Evolutionary conservation across 306 rosid genomes (phyloP).

Genomic region (Citrullus amarus): DNA sequence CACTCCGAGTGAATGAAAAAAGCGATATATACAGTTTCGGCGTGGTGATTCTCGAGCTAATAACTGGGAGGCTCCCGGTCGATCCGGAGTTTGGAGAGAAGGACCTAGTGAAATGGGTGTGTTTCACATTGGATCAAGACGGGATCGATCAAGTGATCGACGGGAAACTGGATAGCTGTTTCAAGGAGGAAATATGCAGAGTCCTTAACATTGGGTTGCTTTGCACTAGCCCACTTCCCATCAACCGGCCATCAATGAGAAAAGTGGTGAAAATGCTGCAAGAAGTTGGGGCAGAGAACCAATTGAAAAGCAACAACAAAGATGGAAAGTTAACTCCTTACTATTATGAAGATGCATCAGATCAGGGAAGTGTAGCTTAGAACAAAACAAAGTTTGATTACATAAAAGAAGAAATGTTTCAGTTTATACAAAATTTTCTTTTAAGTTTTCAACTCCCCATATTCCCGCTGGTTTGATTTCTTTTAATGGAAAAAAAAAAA

Average conservation of each 20-base stretch:
- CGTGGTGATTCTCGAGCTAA: conserved; percentile 74
- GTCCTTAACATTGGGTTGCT: conserved; percentile 74
- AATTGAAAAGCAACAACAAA: conserved; percentile 18
- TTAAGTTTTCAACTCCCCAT: neutral
- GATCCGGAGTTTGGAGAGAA: conserved; percentile 90
- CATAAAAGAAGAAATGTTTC: neutral
- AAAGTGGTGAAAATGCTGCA: conserved; percentile 58
- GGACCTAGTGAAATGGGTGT: conserved; percentile 83
- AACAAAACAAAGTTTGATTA: neutral
- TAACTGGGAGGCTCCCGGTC: conserved; percentile 55
- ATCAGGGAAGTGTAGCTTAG: conserved; percentile 26
- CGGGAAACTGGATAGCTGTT: conserved; percentile 51
- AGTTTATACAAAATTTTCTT: neutral
- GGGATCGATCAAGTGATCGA: conserved; percentile 66
- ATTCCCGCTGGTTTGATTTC: neutral
- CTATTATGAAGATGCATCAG: conserved; percentile 51
- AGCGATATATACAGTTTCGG: conserved; percentile 93
- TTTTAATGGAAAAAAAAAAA: neutral
- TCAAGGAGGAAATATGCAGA: conserved; percentile 65
- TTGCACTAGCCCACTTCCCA: conserved; percentile 90
- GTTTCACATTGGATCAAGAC: conserved; percentile 67
- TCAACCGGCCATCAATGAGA: conserved; percentile 58
- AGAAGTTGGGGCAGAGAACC: conserved; percentile 38
- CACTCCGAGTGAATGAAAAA: conserved; percentile 86
- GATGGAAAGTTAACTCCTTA: conserved; percentile 55